Evolutionary conservation across 2,329 filamentous ascomycete genomes (phyloP).

Genomic region (Trichoderma sp.): DNA sequence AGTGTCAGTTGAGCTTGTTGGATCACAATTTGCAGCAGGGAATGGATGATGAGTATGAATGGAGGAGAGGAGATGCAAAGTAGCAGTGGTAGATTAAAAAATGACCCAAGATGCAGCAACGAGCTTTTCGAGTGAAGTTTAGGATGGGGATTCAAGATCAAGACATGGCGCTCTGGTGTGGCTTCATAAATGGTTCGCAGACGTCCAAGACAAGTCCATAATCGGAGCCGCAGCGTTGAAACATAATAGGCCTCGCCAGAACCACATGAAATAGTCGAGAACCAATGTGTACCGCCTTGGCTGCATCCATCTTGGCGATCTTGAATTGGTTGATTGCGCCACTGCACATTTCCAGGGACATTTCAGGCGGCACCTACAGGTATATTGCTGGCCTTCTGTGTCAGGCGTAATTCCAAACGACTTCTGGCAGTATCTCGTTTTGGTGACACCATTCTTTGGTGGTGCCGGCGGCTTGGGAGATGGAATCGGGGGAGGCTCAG

Average conservation of each 20-base stretch:
- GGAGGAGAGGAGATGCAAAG: background rate
- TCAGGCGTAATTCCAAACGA: slow-evolving; percentile 45
- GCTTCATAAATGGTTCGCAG: background rate
- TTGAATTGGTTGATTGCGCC: background rate
- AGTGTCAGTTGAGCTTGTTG: background rate
- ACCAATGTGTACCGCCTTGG: background rate
- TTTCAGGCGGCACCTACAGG: slow-evolving; percentile 37
- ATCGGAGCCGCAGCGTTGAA: background rate
- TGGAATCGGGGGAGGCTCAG: slow-evolving; percentile 19
- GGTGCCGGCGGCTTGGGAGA: slow-evolving; percentile 12
- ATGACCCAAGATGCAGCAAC: background rate
- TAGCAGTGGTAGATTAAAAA: background rate
- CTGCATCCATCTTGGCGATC: background rate
- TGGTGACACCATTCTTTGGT: slow-evolving; percentile 19
- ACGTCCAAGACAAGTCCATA: background rate
- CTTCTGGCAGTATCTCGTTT: slow-evolving; percentile 39
- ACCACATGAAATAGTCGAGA: background rate
- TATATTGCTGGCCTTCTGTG: slow-evolving; percentile 44
- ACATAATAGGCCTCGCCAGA: background rate
- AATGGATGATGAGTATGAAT: too few relatives aligned
- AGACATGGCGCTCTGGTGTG: background rate
- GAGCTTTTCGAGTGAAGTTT: background rate
- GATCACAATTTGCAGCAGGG: background rate
- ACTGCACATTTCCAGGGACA: background rate
- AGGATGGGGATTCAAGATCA: too few relatives aligned